A percentile compares a stretch with the other conserved stretches of the same genome.
These are phyloP conservation scores for Macrolepiota albuminosa DNA, from an alignment of 768 basidiomycete genomes.

Conservation along the genomic window DNA sequence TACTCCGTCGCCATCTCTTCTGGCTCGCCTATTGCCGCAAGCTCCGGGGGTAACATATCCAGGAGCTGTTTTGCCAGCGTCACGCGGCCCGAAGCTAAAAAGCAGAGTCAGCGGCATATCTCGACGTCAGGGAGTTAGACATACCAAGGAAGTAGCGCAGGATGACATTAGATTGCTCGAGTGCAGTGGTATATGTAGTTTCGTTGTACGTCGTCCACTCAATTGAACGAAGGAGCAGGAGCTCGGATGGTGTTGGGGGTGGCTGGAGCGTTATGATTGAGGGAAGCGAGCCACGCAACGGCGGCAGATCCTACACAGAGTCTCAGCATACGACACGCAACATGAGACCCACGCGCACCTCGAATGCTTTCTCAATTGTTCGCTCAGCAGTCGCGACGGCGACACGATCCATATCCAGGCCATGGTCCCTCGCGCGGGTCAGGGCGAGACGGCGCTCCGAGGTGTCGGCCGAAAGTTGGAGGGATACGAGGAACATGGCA, in stretches of 20 bases:
- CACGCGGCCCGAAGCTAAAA: conserved; percentile 68
- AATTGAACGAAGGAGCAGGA: conserved; percentile 74
- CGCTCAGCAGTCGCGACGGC: conserved; percentile 77
- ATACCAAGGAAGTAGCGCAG: conserved; percentile 86
- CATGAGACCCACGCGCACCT: conserved; percentile 29
- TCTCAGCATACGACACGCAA: not conserved
- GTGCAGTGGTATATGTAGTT: conserved; percentile 68
- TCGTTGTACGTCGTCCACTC: conserved; percentile 89
- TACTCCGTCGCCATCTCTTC: conserved; percentile 73
- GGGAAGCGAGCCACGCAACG: conserved; percentile 52
- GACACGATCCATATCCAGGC: conserved; percentile 76
- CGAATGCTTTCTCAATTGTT: conserved; percentile 68
- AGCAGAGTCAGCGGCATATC: not conserved
- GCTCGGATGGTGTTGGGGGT: conserved; percentile 52
- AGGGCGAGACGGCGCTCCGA: conserved; percentile 67
- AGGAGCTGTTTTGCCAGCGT: conserved; percentile 60
- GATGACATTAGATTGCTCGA: conserved; percentile 86
- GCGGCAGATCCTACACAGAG: conserved; percentile 42
- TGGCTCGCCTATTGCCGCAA: conserved; percentile 57
- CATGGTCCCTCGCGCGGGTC: conserved; percentile 74
- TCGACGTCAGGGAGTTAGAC: conserved; percentile 11
- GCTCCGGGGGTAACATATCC: conserved; percentile 56
- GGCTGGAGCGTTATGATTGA: conserved; percentile 54
- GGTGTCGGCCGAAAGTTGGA: conserved; percentile 59
- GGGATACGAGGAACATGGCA: conserved; percentile 80